Conservation (phyloP, 1,284 basidiomycete genomes). For the Fomitopsis palustris region DNA sequence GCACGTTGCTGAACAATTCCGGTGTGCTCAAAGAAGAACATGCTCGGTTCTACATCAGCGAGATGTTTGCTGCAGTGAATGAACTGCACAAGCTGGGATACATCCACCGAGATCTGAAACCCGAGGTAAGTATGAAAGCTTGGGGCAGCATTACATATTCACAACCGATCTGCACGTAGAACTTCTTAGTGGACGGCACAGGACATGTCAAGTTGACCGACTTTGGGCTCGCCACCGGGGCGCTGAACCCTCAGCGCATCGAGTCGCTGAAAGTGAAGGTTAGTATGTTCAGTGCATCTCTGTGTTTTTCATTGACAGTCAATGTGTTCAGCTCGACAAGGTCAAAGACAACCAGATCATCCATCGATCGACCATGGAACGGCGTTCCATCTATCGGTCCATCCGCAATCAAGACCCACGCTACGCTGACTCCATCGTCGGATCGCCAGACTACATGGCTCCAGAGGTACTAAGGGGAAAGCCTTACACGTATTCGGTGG, state of each 20-base stretch:
- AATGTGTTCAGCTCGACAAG: constrained; percentile 74
- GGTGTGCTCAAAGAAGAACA: constrained; percentile 96
- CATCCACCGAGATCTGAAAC: constrained; percentile 97
- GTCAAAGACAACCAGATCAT: constrained; percentile 93
- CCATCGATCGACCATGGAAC: constrained; percentile 91
- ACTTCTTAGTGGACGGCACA: constrained; percentile 93
- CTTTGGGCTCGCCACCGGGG: constrained; percentile 96
- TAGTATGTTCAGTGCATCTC: constrained; percentile 12
- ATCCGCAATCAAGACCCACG: constrained; percentile 90
- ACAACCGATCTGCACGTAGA: constrained; percentile 46
- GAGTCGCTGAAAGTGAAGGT: constrained; percentile 94
- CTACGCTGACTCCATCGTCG: constrained; percentile 97
- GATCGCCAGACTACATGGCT: constrained; percentile 97
- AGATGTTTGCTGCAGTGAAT: constrained; percentile 92
- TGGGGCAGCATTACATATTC: neutral
- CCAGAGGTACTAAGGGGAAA: constrained; percentile 93
- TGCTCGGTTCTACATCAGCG: constrained; percentile 90
- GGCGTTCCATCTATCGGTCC: constrained; percentile 92
- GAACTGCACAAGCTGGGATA: constrained; percentile 95
- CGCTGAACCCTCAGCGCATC: constrained; percentile 92
- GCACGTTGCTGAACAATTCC: constrained; percentile 93
- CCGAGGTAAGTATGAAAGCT: constrained; percentile 64
- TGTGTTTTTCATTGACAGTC: neutral
- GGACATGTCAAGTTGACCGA: constrained; percentile 99
- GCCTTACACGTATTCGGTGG: constrained; percentile 93